These are phyloP conservation scores for Marchantia paleacea DNA, from an alignment of 225 moss, liverwort and hornwort species.

Conservation along the genomic window DNA sequence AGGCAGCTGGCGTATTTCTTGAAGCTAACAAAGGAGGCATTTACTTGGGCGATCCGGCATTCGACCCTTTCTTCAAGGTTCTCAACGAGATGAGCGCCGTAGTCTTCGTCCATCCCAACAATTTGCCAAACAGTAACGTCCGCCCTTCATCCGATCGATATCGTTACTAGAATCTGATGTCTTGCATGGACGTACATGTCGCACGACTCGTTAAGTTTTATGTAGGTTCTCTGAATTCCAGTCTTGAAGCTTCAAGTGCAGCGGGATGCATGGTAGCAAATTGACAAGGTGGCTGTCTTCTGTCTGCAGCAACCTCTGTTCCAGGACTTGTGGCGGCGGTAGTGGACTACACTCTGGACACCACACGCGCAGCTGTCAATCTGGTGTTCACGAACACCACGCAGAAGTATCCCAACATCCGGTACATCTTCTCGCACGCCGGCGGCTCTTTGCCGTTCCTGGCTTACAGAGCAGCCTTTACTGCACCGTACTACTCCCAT, in stretches of 20 bases:
- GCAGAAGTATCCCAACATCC: conserved; percentile 10
- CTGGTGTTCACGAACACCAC: conserved; percentile 14
- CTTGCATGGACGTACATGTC: too few species aligned
- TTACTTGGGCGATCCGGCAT: conserved; percentile 9
- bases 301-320: background rate
- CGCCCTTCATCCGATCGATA: too few species aligned
- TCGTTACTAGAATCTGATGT: too few species aligned
- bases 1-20: background rate
- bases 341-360: conserved; percentile 4
- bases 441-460: conserved; percentile 7
- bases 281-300: too few species aligned
- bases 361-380: conserved; percentile 4
- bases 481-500: background rate
- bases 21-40: conserved; percentile 2
- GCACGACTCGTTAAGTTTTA: too few species aligned
- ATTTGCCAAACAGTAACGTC: background rate
- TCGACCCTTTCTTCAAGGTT: conserved; percentile 6
- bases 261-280: too few species aligned
- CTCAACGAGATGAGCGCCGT: background rate
- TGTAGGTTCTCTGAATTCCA: too few species aligned
- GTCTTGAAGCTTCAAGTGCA: too few species aligned
- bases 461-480: background rate
- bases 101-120: conserved; percentile 17
- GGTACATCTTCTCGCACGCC: background rate
- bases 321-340: background rate